Evolutionary conservation across 1,284 basidiomycete species (phyloP).

Genomic region (Cryptococcus sp.): DNA sequence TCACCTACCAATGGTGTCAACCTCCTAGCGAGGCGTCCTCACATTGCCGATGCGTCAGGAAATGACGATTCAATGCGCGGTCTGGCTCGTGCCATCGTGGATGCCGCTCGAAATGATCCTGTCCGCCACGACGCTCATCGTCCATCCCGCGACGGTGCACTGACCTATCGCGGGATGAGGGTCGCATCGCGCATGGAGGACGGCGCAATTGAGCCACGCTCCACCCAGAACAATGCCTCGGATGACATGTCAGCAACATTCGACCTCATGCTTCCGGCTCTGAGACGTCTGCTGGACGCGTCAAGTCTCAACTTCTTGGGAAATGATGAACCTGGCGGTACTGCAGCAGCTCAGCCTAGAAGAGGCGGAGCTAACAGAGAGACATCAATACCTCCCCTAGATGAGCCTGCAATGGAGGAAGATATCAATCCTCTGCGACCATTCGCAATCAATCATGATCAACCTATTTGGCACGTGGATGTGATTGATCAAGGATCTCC

Average conservation of each 20-base stretch:
- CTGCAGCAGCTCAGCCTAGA: too few species aligned
- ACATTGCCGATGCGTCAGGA: background rate
- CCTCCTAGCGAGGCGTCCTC: too few species aligned
- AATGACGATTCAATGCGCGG: background rate
- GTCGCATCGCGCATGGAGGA: constrained; percentile 14
- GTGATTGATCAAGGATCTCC: background rate
- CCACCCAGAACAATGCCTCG: background rate
- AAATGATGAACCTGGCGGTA: too few species aligned
- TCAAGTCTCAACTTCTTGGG: too few species aligned
- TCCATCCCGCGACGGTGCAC: constrained; percentile 3
- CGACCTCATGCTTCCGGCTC: background rate
- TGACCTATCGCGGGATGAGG: constrained; percentile 13
- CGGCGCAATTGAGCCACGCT: background rate
- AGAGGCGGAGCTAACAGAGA: too few species aligned
- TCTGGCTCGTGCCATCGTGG: background rate
- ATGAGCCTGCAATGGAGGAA: background rate
- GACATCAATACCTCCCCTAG: background rate
- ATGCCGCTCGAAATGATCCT: background rate
- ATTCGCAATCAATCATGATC: background rate
- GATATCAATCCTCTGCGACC: background rate
- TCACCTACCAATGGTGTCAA: too few species aligned
- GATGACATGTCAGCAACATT: background rate
- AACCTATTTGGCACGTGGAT: background rate
- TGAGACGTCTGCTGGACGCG: background rate
- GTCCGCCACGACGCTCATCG: background rate